Evolutionary conservation across 306 rosid genomes (phyloP), one percentile per base, ranked within the genome.

Genomic region (Carpinus viminea): DNA sequence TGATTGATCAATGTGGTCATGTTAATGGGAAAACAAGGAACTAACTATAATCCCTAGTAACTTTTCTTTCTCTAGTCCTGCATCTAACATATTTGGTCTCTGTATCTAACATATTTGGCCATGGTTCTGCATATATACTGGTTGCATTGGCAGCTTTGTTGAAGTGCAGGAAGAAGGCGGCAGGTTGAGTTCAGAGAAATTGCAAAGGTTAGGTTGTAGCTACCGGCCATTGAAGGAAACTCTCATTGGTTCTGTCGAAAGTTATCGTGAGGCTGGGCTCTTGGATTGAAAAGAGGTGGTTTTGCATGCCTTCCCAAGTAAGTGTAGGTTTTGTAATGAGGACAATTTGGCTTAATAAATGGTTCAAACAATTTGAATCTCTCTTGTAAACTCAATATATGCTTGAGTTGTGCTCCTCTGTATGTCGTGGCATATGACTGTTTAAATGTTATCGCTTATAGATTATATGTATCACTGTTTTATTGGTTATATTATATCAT

Each of bases 171-270:
- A 75, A 38, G 56, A 61, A 46, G 5, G 0, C 20, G 53, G n/a
- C 56, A 11, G 88, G 55, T 41, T 41, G 45, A 86, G 87, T 80
- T 54, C 86, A 48, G 89, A 87, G 78, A 92, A 86, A 79, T 77
- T 90, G 86, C 85, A 83, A 55, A 79, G 51, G 26, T 85, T 92
- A 78, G 93, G 89, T 65, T 92, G 92, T 91, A 86, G 76, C 68
- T 80, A 28, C 81, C 86, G 90, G 83, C 54, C 91, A 48, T 21
- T 86, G 57, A 90, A 90, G 78, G 92, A 92, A 53, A 89, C 87
- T 72, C 75, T 89, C 12, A 48, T 61, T 69, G 97, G 89, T 83
- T 81, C 91, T 77, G 90, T 92, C 26, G 77, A 86, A 75, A 88
- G 86, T 76, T 89, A 78, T 60, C 34, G 45, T 20, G 68, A 82